Evolutionary conservation across 208 protist species (phyloP).

Genomic region (Zelonia costaricensis): DNA sequence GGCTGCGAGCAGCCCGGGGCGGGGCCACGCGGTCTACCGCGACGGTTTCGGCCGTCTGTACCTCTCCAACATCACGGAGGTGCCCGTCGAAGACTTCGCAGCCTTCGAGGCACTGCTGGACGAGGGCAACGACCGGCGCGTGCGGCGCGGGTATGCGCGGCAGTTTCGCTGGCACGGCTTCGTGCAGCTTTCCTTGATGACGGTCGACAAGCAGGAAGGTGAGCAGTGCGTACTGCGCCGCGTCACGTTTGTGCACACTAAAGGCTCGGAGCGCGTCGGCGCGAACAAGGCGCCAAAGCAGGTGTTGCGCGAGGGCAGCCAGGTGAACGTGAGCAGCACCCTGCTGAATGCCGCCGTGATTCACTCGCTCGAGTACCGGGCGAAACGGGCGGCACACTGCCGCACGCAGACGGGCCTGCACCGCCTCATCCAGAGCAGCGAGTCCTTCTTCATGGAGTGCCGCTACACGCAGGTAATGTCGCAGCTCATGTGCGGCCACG

Average conservation of each 20-base stretch:
- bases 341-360: constrained; percentile 81
- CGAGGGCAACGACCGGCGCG: constrained; percentile 51
- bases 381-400: constrained; percentile 36
- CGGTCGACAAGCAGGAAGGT: constrained; percentile 54
- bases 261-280: constrained; percentile 82
- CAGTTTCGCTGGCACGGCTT: constrained; percentile 88
- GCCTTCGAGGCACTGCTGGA: constrained; percentile 73
- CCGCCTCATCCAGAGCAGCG: constrained; percentile 73
- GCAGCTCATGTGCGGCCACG: constrained; percentile 81
- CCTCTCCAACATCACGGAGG: constrained; percentile 65
- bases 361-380: constrained; percentile 83
- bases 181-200: constrained; percentile 77
- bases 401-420: constrained; percentile 55
- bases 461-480: constrained; percentile 90
- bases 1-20: constrained; percentile 6
- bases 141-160: constrained; percentile 51
- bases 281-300: constrained; percentile 57
- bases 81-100: constrained; percentile 55
- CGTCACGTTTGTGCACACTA: constrained; percentile 90
- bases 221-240: constrained; percentile 63
- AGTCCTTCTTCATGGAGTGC: constrained; percentile 93
- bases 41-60: constrained; percentile 72
- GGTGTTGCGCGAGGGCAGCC: constrained; percentile 48
- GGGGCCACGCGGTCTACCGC: constrained; percentile 55
- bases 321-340: constrained; percentile 86